These are phyloP conservation scores for Pseudogymnoascus sp. DNA, from an alignment of 2,329 filamentous ascomycete genomes.

Conservation along the genomic window DNA sequence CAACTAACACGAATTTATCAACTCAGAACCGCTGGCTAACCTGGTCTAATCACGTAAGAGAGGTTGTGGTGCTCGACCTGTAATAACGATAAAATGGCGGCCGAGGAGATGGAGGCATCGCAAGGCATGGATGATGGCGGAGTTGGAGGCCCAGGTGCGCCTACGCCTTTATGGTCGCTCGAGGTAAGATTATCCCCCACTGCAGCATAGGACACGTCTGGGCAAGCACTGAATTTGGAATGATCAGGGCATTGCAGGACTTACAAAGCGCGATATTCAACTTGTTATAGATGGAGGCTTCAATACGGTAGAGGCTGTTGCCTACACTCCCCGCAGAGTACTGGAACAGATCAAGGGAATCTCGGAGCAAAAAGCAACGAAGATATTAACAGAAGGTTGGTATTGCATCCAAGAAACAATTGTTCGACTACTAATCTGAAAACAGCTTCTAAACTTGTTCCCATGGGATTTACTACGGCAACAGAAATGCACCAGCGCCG, in stretches of 20 bases:
- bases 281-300: constrained; percentile 85
- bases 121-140: constrained; percentile 69
- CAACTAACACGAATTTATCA: not conserved
- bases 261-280: constrained; percentile 95
- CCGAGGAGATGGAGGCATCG: constrained; percentile 44
- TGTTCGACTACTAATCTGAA: constrained; percentile 11
- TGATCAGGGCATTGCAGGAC: constrained; percentile 72
- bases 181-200: constrained; percentile 52
- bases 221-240: constrained; percentile 4
- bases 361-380: constrained; percentile 90
- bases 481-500: constrained; percentile 98
- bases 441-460: constrained; percentile 85
- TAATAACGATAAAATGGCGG: constrained; percentile 21
- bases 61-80: not conserved
- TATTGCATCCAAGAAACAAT: not conserved
- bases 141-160: constrained; percentile 79
- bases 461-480: constrained; percentile 97
- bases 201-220: not conserved
- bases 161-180: constrained; percentile 75
- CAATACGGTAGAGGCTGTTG: constrained; percentile 91
- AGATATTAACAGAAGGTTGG: constrained; percentile 80
- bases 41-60: not conserved
- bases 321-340: constrained; percentile 76
- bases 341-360: constrained; percentile 97
- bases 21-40: not conserved